Percentiles rank a stretch among this genome's conserved stretches.
Evolutionary conservation across 805 yeast genomes (phyloP).

Genomic region (Komagataella kurtzmanii): DNA sequence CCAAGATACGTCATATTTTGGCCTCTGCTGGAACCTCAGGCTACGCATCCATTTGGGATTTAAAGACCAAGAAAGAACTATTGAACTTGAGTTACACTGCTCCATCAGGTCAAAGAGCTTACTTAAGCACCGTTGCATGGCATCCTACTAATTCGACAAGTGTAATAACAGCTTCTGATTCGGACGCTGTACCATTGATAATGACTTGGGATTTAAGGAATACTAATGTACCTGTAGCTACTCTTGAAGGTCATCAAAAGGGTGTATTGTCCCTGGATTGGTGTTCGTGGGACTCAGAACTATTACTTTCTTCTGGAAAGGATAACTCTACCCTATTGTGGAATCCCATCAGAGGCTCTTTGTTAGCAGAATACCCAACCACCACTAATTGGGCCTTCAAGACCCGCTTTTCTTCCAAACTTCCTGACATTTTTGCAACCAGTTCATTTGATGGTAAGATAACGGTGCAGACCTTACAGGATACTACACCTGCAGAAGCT

Average conservation of each 20-base stretch:
- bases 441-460: slow-evolving; percentile 83
- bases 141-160: slow-evolving; percentile 84
- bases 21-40: slow-evolving; percentile 84
- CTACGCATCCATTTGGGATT: slow-evolving; percentile 87
- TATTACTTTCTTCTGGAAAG: slow-evolving; percentile 82
- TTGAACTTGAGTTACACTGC: slow-evolving; percentile 60
- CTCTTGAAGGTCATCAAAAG: slow-evolving; percentile 68
- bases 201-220: slow-evolving; percentile 92
- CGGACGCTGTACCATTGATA: slow-evolving; percentile 68
- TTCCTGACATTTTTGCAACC: slow-evolving; percentile 83
- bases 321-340: slow-evolving; percentile 82
- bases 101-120: slow-evolving; percentile 44
- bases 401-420: slow-evolving; percentile 72
- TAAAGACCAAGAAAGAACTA: slow-evolving; percentile 78
- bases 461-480: slow-evolving; percentile 76
- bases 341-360: slow-evolving; percentile 71
- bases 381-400: slow-evolving; percentile 91
- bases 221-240: slow-evolving; percentile 75
- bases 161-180: slow-evolving; percentile 77
- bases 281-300: slow-evolving; percentile 71
- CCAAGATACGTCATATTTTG: slow-evolving; percentile 67
- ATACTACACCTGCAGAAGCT: slow-evolving; percentile 49
- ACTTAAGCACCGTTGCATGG: slow-evolving; percentile 81
- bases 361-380: slow-evolving; percentile 80
- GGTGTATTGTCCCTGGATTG: slow-evolving; percentile 89